phyloP scores from a whole-genome alignment of 2,329 filamentous ascomycete species.

The Scedosporium aurantiacum region DNA sequence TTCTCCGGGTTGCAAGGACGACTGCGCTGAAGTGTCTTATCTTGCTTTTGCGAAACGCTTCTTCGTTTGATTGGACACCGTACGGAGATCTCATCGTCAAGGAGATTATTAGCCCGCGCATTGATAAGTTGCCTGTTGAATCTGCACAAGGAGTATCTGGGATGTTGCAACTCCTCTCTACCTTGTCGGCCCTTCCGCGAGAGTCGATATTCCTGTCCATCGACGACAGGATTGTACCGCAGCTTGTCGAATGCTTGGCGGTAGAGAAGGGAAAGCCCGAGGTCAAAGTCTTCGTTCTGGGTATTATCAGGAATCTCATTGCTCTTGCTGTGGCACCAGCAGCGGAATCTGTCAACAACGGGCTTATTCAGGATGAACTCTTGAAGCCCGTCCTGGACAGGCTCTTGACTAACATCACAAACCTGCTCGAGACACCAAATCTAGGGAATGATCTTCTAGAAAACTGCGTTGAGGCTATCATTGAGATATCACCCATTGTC shows the following conservation, averaged over 20 bases:
- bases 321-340: conserved; percentile 45
- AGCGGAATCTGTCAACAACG: conserved; percentile 43
- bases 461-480: conserved; percentile 66
- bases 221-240: conserved; percentile 54
- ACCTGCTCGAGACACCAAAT: conserved; percentile 49
- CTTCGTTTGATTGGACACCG: conserved; percentile 57
- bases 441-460: conserved; percentile 66
- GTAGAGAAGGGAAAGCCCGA: conserved; percentile 70
- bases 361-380: conserved; percentile 43
- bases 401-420: conserved; percentile 56
- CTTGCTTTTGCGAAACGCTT: conserved; percentile 63
- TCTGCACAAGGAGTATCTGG: conserved; percentile 84
- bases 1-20: conserved; percentile 56
- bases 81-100: conserved; percentile 62
- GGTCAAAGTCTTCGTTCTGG: conserved; percentile 72
- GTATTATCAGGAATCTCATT: conserved; percentile 61
- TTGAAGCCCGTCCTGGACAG: conserved; percentile 45
- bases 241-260: conserved; percentile 61
- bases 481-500: conserved; percentile 63
- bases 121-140: conserved; percentile 70
- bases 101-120: conserved; percentile 64
- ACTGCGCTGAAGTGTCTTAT: conserved; percentile 74
- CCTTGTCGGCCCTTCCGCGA: conserved; percentile 61
- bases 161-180: conserved; percentile 66
- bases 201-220: conserved; percentile 56